Base-by-base conservation (phyloP, 2,329 filamentous ascomycete species). In the Grosmannia huntii region DNA sequence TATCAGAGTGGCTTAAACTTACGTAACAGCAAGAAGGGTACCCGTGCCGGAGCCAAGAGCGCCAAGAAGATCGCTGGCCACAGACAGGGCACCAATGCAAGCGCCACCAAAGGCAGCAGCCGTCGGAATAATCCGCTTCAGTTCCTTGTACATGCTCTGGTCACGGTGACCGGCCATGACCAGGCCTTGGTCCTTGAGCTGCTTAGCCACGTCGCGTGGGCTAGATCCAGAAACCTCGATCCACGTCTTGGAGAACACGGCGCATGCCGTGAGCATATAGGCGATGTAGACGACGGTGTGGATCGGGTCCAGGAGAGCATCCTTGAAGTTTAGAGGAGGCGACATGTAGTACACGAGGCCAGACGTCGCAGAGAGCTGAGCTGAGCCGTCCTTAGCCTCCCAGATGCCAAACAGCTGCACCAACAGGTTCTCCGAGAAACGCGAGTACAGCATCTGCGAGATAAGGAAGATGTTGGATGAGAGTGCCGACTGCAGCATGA, bases 281-380 rank as follows among this genome's bases (percentile, higher is more conserved):
- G 85, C 81, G 65, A 97, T 90, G 78, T 99, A 99, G 70, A 96
- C 82, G 60, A 86, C 85, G 23, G 94, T 97, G 80, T 99, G 94
- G 69, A 99, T 90, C 41, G 94, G 94, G 75, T 99, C 95, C 63
- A 96, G 81, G 56, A 99, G 86, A 65, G 94, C 94, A 69, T 97
- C 94, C 73, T 89, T 95, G 79, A 99, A 90, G 85, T 94, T 96
- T 66, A 96, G 81, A 62, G 94, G 94, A 63, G 95, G 94, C 60
- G 90, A 96, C 94, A 99, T 99, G 82, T 99, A 99, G 83, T 99
- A 99, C 67, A 94, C 91, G 64, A 99, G 84, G 75, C 94, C 94
- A 55, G 90, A 95, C 65, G 86, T 79, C 68, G 94, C 94, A 69
- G 90, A 90, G 65, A 99, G 90, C 81, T 99, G 94, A 66, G 92